Percentiles rank a stretch among this genome's conserved stretches.
Evolutionary conservation across 306 rosid species (phyloP).

Genomic region (Castanea mollissima): DNA sequence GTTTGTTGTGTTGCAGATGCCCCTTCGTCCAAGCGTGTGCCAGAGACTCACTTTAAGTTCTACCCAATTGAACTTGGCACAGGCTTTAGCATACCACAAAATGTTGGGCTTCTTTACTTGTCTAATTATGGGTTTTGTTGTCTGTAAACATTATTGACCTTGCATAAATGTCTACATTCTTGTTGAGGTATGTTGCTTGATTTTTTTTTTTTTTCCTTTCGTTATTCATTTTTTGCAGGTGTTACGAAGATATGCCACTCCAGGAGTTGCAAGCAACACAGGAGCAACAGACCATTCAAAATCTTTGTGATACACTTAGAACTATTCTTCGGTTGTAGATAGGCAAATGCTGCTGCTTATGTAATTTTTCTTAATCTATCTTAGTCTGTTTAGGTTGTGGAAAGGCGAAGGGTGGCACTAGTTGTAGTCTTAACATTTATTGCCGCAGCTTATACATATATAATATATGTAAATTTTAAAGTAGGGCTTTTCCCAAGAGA

Average conservation of each 20-base stretch:
- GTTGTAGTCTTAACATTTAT: too few species aligned
- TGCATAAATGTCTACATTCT: not conserved
- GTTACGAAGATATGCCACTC: slow-evolving; percentile 96
- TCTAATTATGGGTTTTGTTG: not conserved
- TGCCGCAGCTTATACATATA: too few species aligned
- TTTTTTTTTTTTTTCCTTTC: slow-evolving; percentile 4
- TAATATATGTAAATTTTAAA: too few species aligned
- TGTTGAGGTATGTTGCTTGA: slow-evolving; percentile 4
- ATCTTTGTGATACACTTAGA: slow-evolving; percentile 82
- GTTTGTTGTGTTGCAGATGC: slow-evolving; percentile 69
- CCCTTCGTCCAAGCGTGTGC: slow-evolving; percentile 91
- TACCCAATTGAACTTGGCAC: slow-evolving; percentile 87
- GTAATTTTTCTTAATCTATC: too few species aligned
- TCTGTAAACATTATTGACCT: too few species aligned
- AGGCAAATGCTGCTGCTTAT: not conserved
- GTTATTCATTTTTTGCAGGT: slow-evolving; percentile 47
- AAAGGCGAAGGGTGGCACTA: too few species aligned
- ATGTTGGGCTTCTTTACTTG: slow-evolving; percentile 42
- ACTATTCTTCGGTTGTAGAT: slow-evolving; percentile 87
- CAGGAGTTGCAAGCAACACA: slow-evolving; percentile 89
- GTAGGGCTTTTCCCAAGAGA: too few species aligned
- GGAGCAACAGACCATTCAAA: slow-evolving; percentile 92
- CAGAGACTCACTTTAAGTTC: slow-evolving; percentile 85
- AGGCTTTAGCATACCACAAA: slow-evolving; percentile 94
- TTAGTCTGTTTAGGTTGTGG: too few species aligned